Base-by-base conservation (phyloP, 805 yeast species). In the Starmerella vitae region DNA sequence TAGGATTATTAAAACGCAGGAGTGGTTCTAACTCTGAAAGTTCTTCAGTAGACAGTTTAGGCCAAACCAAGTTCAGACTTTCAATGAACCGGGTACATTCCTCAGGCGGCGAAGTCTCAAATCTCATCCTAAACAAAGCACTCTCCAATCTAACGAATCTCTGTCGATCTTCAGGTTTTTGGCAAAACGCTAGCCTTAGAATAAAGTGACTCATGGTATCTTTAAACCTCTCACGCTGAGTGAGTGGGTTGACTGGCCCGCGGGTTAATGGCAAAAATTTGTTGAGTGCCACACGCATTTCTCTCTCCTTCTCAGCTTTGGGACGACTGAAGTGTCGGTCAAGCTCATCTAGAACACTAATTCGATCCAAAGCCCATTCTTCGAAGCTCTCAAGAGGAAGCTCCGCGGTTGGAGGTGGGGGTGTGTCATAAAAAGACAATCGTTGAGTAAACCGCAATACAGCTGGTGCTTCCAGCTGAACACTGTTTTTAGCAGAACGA, bases 201-300 rank as follows among this genome's bases (percentile, higher is more conserved):
- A 88, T 86, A 56, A 65, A 91, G 61, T 91, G 99, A 5, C 94
- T 80, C 57, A 82, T 84, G 53, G 84, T 88, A 60, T 91, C 99
- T 56, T 88, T 88, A 47, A 71, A 71, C 49, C 93, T 72, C 54
- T 83, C 93, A 12, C 18, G 28, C 18, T 37, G 42, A 2, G 34
- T 21, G 3, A 18, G 20, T 13, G 33, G 18, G 24, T 5, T 17
- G n/a, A 31, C 25, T 20, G 36, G 5, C 35, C 36, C 14, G 30
- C 48, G 24, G 68, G 51, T 64, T 54, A 80, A 60, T 0, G 96
- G 94, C 44, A 91, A 56, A 32, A 64, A 62, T 47, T 77, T 71
- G 33, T 69, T 65, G 30, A 91, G 52, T 36, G 78, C 58, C 1
- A 93, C 91, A 47, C 71, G 73, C 48, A 88, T 63, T 3, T 70